Conservation (phyloP, 2,329 filamentous ascomycete species). For the Calonectria hawksworthii region DNA sequence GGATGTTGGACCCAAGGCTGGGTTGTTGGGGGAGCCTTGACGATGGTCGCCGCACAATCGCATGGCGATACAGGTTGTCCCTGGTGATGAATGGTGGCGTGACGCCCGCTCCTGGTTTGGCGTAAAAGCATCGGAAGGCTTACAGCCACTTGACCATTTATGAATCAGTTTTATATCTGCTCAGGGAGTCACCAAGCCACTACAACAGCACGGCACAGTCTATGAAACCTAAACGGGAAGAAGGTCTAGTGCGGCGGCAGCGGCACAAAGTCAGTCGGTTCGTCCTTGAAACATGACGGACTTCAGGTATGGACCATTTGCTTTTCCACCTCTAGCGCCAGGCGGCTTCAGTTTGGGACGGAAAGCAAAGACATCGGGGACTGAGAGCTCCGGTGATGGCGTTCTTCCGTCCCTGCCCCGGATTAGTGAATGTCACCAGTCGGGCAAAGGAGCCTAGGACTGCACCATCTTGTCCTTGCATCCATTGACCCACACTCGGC, state of each 20-base stretch:
- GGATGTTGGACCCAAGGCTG: not conserved
- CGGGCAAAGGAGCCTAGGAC: not conserved
- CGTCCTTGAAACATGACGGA: slow-evolving; percentile 10
- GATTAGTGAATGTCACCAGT: slow-evolving; percentile 18
- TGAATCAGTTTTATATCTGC: slow-evolving; percentile 14
- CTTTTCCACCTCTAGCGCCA: not conserved
- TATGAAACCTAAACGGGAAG: slow-evolving; percentile 4
- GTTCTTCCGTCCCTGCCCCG: slow-evolving; percentile 9
- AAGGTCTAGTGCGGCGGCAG: not conserved
- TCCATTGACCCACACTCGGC: slow-evolving; percentile 19
- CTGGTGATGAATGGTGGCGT: slow-evolving; percentile 14
- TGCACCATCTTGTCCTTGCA: slow-evolving; percentile 14
- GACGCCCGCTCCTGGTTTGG: slow-evolving; percentile 6
- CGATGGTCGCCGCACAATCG: not conserved
- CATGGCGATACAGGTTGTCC: not conserved
- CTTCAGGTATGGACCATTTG: not conserved
- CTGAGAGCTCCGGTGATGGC: slow-evolving; percentile 1
- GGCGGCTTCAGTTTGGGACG: not conserved
- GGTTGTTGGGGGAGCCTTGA: not conserved
- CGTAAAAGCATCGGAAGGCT: slow-evolving; percentile 6
- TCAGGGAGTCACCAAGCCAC: slow-evolving; percentile 10
- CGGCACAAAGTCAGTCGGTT: not conserved
- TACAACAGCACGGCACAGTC: not conserved
- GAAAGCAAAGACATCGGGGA: not conserved
- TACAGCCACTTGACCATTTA: slow-evolving; percentile 15